phyloP scores from a whole-genome alignment of 2,329 filamentous ascomycete genomes.

The Diplodia seriata region DNA sequence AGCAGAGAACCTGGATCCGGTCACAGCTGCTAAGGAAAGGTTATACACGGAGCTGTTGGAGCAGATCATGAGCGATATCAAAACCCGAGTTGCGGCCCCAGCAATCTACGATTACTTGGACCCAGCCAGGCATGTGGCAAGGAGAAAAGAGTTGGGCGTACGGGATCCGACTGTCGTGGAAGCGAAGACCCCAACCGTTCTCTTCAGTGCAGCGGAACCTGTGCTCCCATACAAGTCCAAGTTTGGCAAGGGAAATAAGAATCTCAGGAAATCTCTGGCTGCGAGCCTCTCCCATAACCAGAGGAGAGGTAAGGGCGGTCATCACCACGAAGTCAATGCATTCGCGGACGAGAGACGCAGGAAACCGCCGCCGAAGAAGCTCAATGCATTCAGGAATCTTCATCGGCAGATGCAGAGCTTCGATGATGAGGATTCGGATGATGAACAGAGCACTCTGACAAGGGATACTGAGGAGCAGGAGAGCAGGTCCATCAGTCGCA shows the following conservation, averaged over 20 bases:
- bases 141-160: conserved; percentile 79
- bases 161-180: conserved; percentile 67
- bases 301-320: conserved; percentile 25
- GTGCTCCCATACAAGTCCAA: conserved; percentile 22
- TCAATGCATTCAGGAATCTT: conserved; percentile 74
- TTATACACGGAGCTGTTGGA: conserved; percentile 82
- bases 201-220: conserved; percentile 48
- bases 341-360: conserved; percentile 66
- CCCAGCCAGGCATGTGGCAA: conserved; percentile 79
- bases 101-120: conserved; percentile 82
- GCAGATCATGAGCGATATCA: conserved; percentile 87
- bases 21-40: conserved; percentile 78
- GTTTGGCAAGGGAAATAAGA: conserved; percentile 24
- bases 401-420: conserved; percentile 79
- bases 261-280: conserved; percentile 25
- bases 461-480: conserved; percentile 86
- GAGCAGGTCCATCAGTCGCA: conserved; percentile 78
- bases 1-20: conserved; percentile 89
- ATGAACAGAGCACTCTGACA: conserved; percentile 74
- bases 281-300: conserved; percentile 6
- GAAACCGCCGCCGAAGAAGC: conserved; percentile 60
- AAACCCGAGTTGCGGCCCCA: conserved; percentile 83
- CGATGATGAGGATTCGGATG: conserved; percentile 77
- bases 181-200: conserved; percentile 61
- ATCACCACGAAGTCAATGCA: conserved; percentile 47